A percentile compares a stretch with the other conserved stretches of the same genome.
These are phyloP conservation scores for Quercus suber DNA, from an alignment of 306 rosid genomes.

Conservation along the genomic window DNA sequence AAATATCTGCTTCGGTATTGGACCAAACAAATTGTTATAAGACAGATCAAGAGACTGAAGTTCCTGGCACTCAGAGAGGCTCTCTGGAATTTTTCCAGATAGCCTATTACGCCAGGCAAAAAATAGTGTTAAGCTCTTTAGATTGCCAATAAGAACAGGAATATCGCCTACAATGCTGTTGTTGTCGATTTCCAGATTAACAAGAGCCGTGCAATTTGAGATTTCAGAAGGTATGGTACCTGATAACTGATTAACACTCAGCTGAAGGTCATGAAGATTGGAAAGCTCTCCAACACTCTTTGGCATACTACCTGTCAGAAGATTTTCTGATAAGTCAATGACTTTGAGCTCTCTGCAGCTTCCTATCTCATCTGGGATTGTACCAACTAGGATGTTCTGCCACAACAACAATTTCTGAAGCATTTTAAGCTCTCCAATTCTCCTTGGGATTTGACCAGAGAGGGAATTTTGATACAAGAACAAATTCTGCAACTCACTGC, in stretches of 20 bases:
- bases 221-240: constrained; percentile 73
- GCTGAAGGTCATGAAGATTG: constrained; percentile 67
- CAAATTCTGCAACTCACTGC: constrained; percentile 66
- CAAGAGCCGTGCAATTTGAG: constrained; percentile 54
- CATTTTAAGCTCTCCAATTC: constrained; percentile 56
- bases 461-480: constrained; percentile 70
- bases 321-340: constrained; percentile 72
- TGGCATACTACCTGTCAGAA: constrained; percentile 74
- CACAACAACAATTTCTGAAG: constrained; percentile 63
- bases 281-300: constrained; percentile 53
- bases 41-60: constrained; percentile 82
- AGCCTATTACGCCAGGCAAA: constrained; percentile 75
- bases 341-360: constrained; percentile 54
- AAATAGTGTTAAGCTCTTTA: constrained; percentile 68
- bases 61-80: constrained; percentile 54
- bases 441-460: constrained; percentile 61
- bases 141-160: constrained; percentile 54
- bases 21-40: constrained; percentile 57
- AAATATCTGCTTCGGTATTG: constrained; percentile 60
- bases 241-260: constrained; percentile 70
- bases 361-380: constrained; percentile 67
- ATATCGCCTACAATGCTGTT: constrained; percentile 70
- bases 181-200: constrained; percentile 75
- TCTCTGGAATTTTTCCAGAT: constrained; percentile 71
- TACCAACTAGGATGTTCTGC: constrained; percentile 67